Percentiles rank a stretch among this genome's conserved stretches.
Evolutionary conservation across 139 green algal genomes (phyloP).

Genomic region (Chlamydomonas sp.): DNA sequence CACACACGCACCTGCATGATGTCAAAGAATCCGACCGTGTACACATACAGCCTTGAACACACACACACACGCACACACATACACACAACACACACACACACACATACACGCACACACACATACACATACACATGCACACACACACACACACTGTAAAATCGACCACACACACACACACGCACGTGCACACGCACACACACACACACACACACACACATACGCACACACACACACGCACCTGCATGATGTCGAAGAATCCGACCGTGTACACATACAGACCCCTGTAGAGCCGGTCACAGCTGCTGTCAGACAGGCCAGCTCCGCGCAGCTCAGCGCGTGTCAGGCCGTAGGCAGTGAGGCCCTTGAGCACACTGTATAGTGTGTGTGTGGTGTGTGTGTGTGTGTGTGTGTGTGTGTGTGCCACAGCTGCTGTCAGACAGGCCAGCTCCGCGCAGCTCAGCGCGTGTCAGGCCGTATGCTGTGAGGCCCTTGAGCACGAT

Average conservation of each 20-base stretch:
- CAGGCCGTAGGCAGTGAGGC: slow-evolving; percentile 26
- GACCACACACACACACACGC: background rate
- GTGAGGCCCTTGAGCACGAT: slow-evolving; percentile 21
- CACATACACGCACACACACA: no score
- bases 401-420: no score
- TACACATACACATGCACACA: background rate
- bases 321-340: slow-evolving; percentile 33
- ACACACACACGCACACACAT: no score
- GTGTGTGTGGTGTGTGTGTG: no score
- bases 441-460: slow-evolving; percentile 35
- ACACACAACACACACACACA: no score
- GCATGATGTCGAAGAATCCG: slow-evolving; percentile 47
- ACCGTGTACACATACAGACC: slow-evolving; percentile 52
- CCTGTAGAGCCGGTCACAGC: slow-evolving; percentile 40
- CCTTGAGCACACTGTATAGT: slow-evolving; percentile 14
- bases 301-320: slow-evolving; percentile 33
- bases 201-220: background rate
- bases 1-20: slow-evolving; percentile 34
- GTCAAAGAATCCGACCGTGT: slow-evolving; percentile 50
- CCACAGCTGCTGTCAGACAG: slow-evolving; percentile 33
- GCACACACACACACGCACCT: slow-evolving; percentile 21
- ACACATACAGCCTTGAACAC: slow-evolving; percentile 55
- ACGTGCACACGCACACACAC: background rate
- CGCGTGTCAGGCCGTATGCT: slow-evolving; percentile 27
- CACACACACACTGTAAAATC: background rate